A percentile compares a stretch with the other conserved stretches of the same genome.
Evolutionary conservation across 2,329 filamentous ascomycete genomes (phyloP).

Genomic region (Trichoderma asperellum): DNA sequence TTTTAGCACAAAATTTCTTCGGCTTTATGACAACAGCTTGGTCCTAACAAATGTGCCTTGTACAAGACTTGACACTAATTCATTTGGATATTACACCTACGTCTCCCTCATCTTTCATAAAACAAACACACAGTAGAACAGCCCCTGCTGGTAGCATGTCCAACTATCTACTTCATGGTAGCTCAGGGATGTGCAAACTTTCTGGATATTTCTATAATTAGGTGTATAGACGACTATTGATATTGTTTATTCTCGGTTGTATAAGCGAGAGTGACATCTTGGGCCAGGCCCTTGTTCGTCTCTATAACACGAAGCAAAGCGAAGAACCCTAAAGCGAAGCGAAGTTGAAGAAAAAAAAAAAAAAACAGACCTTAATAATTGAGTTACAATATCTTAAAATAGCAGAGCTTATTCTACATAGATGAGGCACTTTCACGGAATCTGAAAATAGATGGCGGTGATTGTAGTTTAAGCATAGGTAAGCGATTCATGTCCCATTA

Average conservation of each 20-base stretch:
- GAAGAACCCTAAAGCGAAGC: background rate
- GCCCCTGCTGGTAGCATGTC: background rate
- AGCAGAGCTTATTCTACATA: background rate
- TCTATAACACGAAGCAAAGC: background rate
- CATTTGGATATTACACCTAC: background rate
- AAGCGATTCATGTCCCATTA: background rate
- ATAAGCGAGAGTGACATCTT: background rate
- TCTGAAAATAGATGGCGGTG: background rate
- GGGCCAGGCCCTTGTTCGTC: background rate
- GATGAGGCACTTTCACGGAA: background rate
- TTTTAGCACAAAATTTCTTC: background rate
- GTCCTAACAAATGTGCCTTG: background rate
- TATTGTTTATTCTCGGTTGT: background rate
- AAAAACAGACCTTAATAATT: too few species aligned
- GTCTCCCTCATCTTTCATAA: background rate
- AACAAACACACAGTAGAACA: background rate
- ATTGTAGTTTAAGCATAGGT: background rate
- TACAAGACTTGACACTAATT: background rate
- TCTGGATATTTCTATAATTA: background rate
- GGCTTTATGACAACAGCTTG: background rate
- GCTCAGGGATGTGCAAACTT: background rate
- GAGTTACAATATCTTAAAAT: background rate
- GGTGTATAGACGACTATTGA: background rate
- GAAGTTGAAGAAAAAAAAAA: background rate
- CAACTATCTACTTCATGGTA: background rate